A percentile compares a stretch with the other conserved stretches of the same genome.
phyloP scores from a whole-genome alignment of 768 basidiomycete species.

The Boletus fagicola region DNA sequence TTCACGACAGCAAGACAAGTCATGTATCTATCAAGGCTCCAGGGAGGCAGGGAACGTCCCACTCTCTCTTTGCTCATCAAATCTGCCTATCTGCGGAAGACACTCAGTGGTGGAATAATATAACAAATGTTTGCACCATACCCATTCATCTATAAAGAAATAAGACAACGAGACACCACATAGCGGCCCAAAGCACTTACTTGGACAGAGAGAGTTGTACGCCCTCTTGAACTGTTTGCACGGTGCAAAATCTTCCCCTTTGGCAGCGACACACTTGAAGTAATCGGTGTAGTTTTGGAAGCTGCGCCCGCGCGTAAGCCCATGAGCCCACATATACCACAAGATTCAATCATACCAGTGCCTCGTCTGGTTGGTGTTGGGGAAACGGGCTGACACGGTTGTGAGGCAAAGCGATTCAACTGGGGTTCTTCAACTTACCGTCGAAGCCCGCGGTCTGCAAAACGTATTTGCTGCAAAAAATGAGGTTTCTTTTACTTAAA shows the following conservation, averaged over 20 bases:
- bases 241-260: conserved; percentile 97
- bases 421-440: conserved; percentile 42
- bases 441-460: conserved; percentile 97
- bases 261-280: conserved; percentile 95
- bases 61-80: conserved; percentile 92
- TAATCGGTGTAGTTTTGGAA: conserved; percentile 98
- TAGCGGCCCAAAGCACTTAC: conserved; percentile 49
- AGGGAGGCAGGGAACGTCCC: conserved; percentile 92
- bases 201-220: conserved; percentile 96
- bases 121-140: conserved; percentile 34
- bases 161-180: conserved; percentile 10
- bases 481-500: conserved; percentile 13
- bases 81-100: conserved; percentile 66
- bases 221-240: conserved; percentile 98
- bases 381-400: conserved; percentile 69
- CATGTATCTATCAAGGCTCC: conserved; percentile 54
- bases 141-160: conserved; percentile 80
- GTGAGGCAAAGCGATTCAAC: conserved; percentile 5
- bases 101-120: not conserved
- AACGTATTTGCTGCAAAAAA: conserved; percentile 65
- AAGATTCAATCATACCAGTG: conserved; percentile 73
- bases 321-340: not conserved
- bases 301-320: conserved; percentile 38
- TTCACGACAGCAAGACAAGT: not conserved
- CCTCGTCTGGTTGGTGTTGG: conserved; percentile 90